Evolutionary conservation across 257 asterid species (phyloP).

Genomic region (Jacaranda copaia): DNA sequence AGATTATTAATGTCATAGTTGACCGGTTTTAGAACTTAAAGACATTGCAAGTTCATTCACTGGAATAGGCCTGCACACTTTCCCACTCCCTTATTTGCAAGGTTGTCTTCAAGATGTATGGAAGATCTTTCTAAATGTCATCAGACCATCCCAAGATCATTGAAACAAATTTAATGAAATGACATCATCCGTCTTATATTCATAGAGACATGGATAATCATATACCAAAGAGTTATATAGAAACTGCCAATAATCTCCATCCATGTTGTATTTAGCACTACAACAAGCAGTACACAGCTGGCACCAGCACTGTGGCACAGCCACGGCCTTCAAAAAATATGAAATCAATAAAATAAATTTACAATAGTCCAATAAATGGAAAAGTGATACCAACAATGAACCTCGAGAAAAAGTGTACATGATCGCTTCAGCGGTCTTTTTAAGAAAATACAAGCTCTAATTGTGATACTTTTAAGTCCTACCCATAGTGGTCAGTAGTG

Average conservation of each 20-base stretch:
- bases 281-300: conserved; percentile 12
- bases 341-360: not conserved
- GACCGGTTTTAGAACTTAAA: not conserved
- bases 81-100: not conserved
- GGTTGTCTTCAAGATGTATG: not conserved
- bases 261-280: conserved; percentile 20
- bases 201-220: not conserved
- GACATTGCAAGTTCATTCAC: not conserved
- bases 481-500: too few relatives aligned
- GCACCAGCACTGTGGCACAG: conserved; percentile 4
- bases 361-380: too few relatives aligned
- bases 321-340: not conserved
- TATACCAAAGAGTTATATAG: too few relatives aligned
- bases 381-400: not conserved
- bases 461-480: not conserved
- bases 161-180: not conserved
- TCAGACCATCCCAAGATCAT: not conserved
- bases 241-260: not conserved
- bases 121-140: not conserved
- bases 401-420: conserved; percentile 10
- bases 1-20: not conserved
- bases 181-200: not conserved
- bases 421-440: not conserved
- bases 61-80: not conserved
- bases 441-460: conserved; percentile 9